phyloP scores from a whole-genome alignment of 129 eudicot genomes.

The Mikania micrantha region DNA sequence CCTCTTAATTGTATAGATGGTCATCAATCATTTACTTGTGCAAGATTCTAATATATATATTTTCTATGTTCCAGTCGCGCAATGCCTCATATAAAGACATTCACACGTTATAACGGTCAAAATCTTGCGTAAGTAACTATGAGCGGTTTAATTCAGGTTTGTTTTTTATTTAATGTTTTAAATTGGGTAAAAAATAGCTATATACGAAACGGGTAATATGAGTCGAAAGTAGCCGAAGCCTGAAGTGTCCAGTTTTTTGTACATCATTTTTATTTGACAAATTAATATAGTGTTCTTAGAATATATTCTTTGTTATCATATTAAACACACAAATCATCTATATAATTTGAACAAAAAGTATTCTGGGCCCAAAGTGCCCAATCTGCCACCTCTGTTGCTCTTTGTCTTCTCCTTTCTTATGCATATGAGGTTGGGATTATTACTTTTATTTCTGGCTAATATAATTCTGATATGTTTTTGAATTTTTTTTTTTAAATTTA shows the following conservation, averaged over 20 bases:
- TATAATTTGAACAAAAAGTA: background rate
- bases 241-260: background rate
- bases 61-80: constrained; percentile 61
- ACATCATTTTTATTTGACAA: background rate
- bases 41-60: constrained; percentile 10
- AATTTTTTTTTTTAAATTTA: background rate
- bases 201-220: background rate
- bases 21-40: background rate
- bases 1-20: background rate
- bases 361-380: too few relatives aligned
- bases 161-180: background rate
- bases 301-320: background rate
- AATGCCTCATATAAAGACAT: constrained; percentile 98
- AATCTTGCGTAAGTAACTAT: constrained; percentile 69
- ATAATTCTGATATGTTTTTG: too few relatives aligned
- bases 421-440: background rate
- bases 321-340: background rate
- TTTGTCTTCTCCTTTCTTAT: background rate
- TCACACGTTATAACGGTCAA: constrained; percentile 87
- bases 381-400: background rate
- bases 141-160: background rate
- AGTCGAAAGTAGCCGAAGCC: background rate
- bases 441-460: too few relatives aligned
- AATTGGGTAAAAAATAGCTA: background rate
- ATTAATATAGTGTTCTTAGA: background rate